Evolutionary conservation across 202 grass and related monocot species (phyloP).

Genomic region (Carex sylvatica): DNA sequence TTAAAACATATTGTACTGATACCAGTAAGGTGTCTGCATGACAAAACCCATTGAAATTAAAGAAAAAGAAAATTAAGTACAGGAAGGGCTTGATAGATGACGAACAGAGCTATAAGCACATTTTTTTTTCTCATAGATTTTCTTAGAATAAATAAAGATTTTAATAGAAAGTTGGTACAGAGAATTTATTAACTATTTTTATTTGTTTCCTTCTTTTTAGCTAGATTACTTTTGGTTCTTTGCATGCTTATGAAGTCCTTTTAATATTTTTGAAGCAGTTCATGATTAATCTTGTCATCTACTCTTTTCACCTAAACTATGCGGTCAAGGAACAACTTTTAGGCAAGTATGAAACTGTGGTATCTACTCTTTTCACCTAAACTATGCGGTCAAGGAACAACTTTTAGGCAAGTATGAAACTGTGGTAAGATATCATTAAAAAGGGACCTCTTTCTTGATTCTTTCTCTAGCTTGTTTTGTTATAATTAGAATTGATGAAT

Average conservation of each 20-base stretch:
- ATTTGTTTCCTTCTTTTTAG: not conserved
- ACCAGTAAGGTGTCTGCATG: not conserved
- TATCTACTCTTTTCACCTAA: not conserved
- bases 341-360: not conserved
- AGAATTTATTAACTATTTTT: not conserved
- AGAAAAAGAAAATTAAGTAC: not conserved
- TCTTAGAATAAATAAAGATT: not conserved
- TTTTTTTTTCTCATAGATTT: not conserved
- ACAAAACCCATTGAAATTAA: conserved; percentile 4
- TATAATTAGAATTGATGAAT: too few relatives aligned
- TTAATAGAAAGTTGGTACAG: not conserved
- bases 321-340: not conserved
- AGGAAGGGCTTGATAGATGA: conserved; percentile 2
- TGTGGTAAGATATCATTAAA: not conserved
- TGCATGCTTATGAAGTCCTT: not conserved
- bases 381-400: not conserved
- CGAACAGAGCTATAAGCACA: not conserved
- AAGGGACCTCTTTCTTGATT: too few relatives aligned
- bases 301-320: not conserved
- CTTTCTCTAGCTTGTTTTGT: too few relatives aligned
- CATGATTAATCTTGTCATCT: not conserved
- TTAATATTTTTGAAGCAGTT: not conserved
- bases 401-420: not conserved
- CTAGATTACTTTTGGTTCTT: not conserved
- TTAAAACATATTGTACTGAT: conserved; percentile 44